phyloP scores from a whole-genome alignment of 2,329 filamentous ascomycete genomes.

The Whalleya microplaca region DNA sequence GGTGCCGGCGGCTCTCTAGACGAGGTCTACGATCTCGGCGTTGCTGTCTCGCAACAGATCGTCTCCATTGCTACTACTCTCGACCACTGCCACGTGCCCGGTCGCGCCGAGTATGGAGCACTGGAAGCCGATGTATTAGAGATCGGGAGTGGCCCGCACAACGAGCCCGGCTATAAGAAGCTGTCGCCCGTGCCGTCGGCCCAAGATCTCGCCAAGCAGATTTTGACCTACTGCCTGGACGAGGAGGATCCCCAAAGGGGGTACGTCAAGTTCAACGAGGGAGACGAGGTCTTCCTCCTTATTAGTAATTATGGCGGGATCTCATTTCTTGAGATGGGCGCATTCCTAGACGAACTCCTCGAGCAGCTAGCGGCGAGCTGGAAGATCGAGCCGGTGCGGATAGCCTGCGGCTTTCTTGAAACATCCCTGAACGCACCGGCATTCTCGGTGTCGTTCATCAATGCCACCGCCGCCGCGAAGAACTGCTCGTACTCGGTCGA shows the following conservation, averaged over 20 bases:
- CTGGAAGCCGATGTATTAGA: constrained; percentile 58
- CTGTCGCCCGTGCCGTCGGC: constrained; percentile 55
- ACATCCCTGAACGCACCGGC: constrained; percentile 74
- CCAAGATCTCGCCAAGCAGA: constrained; percentile 55
- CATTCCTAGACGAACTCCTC: constrained; percentile 56
- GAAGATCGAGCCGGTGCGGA: constrained; percentile 55
- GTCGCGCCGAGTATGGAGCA: constrained; percentile 51
- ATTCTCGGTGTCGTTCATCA: constrained; percentile 70
- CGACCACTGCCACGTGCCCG: constrained; percentile 64
- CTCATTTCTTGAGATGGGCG: constrained; percentile 60
- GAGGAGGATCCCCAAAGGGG: constrained; percentile 53
- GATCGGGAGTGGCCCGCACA: constrained; percentile 69
- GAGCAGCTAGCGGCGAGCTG: constrained; percentile 52
- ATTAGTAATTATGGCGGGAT: constrained; percentile 65
- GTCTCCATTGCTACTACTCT: constrained; percentile 62
- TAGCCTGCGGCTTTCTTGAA: constrained; percentile 67
- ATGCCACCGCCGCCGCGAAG: constrained; percentile 52
- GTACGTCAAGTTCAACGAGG: constrained; percentile 51
- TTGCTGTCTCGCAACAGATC: constrained; percentile 54
- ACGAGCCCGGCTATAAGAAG: constrained; percentile 65
- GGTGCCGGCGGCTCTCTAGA: constrained; percentile 52
- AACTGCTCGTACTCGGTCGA: constrained; percentile 50
- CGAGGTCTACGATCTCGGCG: constrained; percentile 53
- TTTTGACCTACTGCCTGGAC: constrained; percentile 65
- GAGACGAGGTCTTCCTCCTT: constrained; percentile 56